Evolutionary conservation across 495 filamentous ascomycete species (phyloP).

Genomic region (Daldinia bambusicola): DNA sequence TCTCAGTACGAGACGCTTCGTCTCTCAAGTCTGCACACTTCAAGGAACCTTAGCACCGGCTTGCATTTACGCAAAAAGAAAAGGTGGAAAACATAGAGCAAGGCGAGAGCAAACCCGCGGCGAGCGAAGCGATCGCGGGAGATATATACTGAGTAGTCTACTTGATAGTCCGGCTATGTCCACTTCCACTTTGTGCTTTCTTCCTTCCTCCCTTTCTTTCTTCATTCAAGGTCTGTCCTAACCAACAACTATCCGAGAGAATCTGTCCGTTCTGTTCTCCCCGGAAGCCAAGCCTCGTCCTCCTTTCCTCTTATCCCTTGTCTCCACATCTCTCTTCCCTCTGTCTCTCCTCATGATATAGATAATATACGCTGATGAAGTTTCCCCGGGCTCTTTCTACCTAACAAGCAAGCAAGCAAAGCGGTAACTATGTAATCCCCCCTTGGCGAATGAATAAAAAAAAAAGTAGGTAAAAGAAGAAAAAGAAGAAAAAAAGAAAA

Average conservation of each 20-base stretch:
- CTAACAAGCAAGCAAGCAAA: background rate
- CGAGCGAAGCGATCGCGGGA: constrained; percentile 7
- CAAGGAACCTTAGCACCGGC: background rate
- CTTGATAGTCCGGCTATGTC: constrained; percentile 30
- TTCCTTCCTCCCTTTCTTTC: background rate
- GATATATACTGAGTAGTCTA: constrained; percentile 27
- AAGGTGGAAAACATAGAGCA: background rate
- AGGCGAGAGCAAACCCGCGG: background rate
- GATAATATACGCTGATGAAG: constrained; percentile 19
- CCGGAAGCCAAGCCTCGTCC: background rate
- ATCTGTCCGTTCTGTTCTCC: constrained; percentile 19
- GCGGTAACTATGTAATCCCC: constrained; percentile 5
- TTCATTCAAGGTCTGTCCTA: background rate
- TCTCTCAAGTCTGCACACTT: background rate
- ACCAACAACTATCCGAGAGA: background rate
- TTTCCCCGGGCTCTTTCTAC: background rate
- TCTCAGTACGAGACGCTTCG: constrained; percentile 16
- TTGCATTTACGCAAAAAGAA: background rate
- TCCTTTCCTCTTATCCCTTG: too few species aligned
- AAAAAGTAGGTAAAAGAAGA: constrained; percentile 30
- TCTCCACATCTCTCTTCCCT: constrained; percentile 9
- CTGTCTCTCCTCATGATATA: constrained; percentile 18
- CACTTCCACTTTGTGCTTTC: background rate
- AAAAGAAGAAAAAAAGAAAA: constrained; percentile 28
- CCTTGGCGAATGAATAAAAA: constrained; percentile 10